Base-by-base conservation (phyloP, 2,329 filamentous ascomycete species). In the Rhinocladiella similis region DNA sequence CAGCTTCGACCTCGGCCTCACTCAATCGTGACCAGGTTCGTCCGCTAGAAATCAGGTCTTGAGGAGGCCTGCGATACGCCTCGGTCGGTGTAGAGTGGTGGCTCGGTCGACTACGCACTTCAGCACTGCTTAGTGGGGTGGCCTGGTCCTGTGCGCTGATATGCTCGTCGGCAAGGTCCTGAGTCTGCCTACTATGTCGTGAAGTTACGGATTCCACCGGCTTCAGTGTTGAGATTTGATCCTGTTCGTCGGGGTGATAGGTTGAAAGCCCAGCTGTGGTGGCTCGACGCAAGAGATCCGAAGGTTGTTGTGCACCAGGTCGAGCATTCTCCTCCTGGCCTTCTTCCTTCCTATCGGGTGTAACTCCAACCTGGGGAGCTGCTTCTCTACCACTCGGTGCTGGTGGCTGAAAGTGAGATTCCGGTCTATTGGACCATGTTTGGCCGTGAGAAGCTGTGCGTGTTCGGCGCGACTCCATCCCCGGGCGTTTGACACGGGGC, bases 91-190 rank as follows among this genome's bases (percentile, higher is more conserved):
- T 42, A 7, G 51, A 27, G 7, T 22, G 13, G 35, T 41, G 6
- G 12, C 35, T 50, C 14, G 13, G 19, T 50, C 16, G 27, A 33
- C 35, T 14, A n/a, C n/a, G 36, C 14, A 14, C 18, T 43, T n/a
- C 20, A 18, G 19, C 20, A 22, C 27, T 46, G 20, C 6, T 45
- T 16, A 16, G 14, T 18, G 39, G 29, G 20, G 48, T 36, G 13
- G 27, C 47, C 18, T 56, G 53, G 18, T 56, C 56, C 18, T 54
- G 56, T 13, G 56, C 56, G 39, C 56, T 58, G 46, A 58, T 53
- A 29, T 58, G 43, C 51, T 58, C 50, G 22, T 18, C 20, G 18
- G 18, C 22, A 7, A 58, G 35, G 6, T 54, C 16, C 20, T 41
- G 55, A 7, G 22, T 27, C 14, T 20, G 45, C 5, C 20, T 49